A percentile compares a stretch with the other conserved stretches of the same genome.
Evolutionary conservation across 1,139 yeast species (phyloP).

Genomic region (Yamadazyma jaroonii): DNA sequence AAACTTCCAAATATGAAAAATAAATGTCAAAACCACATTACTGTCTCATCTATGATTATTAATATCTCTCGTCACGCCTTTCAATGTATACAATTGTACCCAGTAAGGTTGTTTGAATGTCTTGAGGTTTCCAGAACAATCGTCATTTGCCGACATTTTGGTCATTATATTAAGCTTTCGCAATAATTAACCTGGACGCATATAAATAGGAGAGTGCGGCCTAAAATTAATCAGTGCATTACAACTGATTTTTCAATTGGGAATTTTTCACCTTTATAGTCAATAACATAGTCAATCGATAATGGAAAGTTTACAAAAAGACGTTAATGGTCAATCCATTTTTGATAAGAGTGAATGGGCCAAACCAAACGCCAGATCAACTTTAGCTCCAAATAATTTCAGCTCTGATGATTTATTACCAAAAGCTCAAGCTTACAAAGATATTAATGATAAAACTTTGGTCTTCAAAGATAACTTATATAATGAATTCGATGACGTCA

Average conservation of each 20-base stretch:
- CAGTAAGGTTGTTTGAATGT: too few species aligned
- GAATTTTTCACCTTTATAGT: too few species aligned
- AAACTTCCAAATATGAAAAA: too few species aligned
- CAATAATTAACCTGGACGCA: not conserved
- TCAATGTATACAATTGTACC: too few species aligned
- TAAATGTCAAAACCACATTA: too few species aligned
- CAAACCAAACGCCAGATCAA: slow-evolving; percentile 15
- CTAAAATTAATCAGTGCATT: not conserved
- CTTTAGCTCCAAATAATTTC: slow-evolving; percentile 14
- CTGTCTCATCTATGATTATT: too few species aligned
- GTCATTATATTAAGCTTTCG: not conserved
- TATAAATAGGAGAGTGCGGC: slow-evolving; percentile 2
- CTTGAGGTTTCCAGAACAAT: too few species aligned
- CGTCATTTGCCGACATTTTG: not conserved
- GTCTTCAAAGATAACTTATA: slow-evolving; percentile 17
- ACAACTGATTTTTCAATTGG: not conserved
- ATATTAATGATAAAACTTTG: slow-evolving; percentile 14
- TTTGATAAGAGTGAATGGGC: slow-evolving; percentile 15
- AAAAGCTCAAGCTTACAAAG: slow-evolving; percentile 16
- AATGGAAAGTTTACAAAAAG: slow-evolving; percentile 12
- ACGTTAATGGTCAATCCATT: slow-evolving; percentile 15
- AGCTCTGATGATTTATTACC: slow-evolving; percentile 17
- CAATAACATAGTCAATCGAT: not conserved
- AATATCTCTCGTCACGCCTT: too few species aligned
- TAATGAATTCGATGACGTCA: slow-evolving; percentile 21